Conservation (phyloP, 495 filamentous ascomycete genomes). For the Lichenothelia convexa region DNA sequence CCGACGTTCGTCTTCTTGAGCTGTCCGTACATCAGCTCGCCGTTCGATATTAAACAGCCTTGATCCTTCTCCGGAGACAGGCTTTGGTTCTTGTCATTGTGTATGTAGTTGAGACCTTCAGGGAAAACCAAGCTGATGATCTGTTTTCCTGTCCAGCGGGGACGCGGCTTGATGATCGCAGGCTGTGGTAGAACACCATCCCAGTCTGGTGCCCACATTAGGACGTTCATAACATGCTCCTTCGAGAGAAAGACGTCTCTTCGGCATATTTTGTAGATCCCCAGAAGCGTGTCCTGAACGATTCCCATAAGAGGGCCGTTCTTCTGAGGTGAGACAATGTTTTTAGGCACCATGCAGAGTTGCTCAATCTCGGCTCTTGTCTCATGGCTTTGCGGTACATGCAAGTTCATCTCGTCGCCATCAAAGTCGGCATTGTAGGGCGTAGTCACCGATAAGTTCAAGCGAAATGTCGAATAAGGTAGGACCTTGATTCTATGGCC, state of each 20-base stretch:
- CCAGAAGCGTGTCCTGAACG: conserved; percentile 91
- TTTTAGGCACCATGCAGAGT: conserved; percentile 87
- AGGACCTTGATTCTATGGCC: conserved; percentile 92
- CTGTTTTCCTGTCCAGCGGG: conserved; percentile 98
- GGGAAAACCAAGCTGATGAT: conserved; percentile 88
- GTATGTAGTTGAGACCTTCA: conserved; percentile 62
- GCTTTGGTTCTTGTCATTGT: conserved; percentile 38
- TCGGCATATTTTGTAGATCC: conserved; percentile 90
- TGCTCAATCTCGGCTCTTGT: conserved; percentile 82
- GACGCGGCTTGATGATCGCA: conserved; percentile 76
- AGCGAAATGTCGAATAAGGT: conserved; percentile 94
- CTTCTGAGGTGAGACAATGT: conserved; percentile 94
- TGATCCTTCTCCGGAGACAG: conserved; percentile 56
- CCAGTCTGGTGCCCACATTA: conserved; percentile 96
- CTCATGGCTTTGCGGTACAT: conserved; percentile 95
- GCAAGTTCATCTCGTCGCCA: conserved; percentile 99
- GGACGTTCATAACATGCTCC: conserved; percentile 82
- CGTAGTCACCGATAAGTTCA: conserved; percentile 93
- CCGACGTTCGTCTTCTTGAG: conserved; percentile 88
- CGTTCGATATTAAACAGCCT: conserved; percentile 64
- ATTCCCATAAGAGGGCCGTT: conserved; percentile 99
- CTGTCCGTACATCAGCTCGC: conserved; percentile 78
- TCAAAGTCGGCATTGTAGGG: conserved; percentile 99
- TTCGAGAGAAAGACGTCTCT: conserved; percentile 80
- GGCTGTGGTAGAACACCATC: conserved; percentile 84